Percentiles rank a stretch among this genome's conserved stretches.
Conservation (phyloP, 164 flowering plant species). For the Chimonanthus salicifolius region DNA sequence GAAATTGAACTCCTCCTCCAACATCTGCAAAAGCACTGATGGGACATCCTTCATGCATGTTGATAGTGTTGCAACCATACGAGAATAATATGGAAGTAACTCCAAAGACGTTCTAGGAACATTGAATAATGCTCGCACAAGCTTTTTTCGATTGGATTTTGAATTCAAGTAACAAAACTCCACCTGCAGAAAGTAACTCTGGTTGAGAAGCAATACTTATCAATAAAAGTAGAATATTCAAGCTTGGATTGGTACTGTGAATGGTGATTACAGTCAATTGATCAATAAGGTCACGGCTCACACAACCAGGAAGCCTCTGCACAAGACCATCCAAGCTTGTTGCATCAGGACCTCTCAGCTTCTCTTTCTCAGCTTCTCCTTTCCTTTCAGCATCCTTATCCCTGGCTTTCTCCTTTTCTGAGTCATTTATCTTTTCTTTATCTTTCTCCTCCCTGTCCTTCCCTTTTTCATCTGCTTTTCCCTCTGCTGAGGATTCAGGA, state of each 20-base stretch:
- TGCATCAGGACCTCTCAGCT: slow-evolving; percentile 74
- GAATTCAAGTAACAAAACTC: slow-evolving; percentile 97
- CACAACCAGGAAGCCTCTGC: slow-evolving; percentile 94
- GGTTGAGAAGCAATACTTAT: neutral
- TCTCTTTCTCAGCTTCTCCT: slow-evolving; percentile 82
- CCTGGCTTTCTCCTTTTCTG: slow-evolving; percentile 71
- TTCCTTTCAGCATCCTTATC: slow-evolving; percentile 69
- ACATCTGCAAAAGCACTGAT: slow-evolving; percentile 62
- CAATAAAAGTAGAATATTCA: slow-evolving; percentile 1
- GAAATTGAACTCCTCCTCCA: slow-evolving; percentile 93
- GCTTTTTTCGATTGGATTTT: slow-evolving; percentile 79
- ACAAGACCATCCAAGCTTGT: slow-evolving; percentile 75
- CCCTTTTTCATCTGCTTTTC: slow-evolving; percentile 53
- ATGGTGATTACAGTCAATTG: slow-evolving; percentile 66
- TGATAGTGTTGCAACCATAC: slow-evolving; percentile 95
- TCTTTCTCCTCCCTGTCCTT: slow-evolving; percentile 75
- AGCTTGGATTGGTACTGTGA: slow-evolving; percentile 7
- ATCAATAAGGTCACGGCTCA: slow-evolving; percentile 97
- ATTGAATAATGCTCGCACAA: slow-evolving; percentile 85
- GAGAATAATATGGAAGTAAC: slow-evolving; percentile 87
- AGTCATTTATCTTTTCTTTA: slow-evolving; percentile 57
- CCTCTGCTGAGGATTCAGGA: slow-evolving; percentile 44
- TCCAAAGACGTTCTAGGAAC: slow-evolving; percentile 96
- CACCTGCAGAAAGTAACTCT: slow-evolving; percentile 46
- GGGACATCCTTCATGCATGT: slow-evolving; percentile 97